phyloP scores from a whole-genome alignment of 306 rosid species.

The Acacia confusa region DNA sequence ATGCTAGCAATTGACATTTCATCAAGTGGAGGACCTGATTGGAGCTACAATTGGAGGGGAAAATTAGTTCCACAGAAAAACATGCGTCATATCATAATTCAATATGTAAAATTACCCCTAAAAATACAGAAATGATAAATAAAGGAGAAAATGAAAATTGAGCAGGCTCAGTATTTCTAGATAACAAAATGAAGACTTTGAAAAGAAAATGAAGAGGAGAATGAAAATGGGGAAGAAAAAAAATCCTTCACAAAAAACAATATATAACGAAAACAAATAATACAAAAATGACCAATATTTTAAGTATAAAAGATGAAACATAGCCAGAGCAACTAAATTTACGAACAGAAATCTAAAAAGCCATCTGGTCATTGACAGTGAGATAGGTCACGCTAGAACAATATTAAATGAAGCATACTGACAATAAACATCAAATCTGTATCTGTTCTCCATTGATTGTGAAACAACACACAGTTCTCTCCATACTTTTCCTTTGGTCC shows the following conservation, averaged over 20 bases:
- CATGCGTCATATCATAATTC: slow-evolving; percentile 4
- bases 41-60: slow-evolving; percentile 67
- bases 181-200: neutral
- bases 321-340: slow-evolving; percentile 23
- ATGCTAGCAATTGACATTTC: slow-evolving; percentile 92
- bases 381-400: neutral
- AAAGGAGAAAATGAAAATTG: neutral
- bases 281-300: neutral
- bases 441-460: neutral
- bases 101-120: neutral
- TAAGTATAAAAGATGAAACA: neutral
- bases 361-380: neutral
- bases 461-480: slow-evolving; percentile 8
- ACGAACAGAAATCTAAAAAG: neutral
- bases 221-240: neutral
- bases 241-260: neutral
- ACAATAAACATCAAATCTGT: neutral
- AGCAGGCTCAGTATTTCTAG: neutral
- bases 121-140: slow-evolving; percentile 6
- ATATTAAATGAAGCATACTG: neutral
- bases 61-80: slow-evolving; percentile 27
- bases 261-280: neutral
- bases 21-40: slow-evolving; percentile 91
- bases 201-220: neutral
- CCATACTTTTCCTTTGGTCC: slow-evolving; percentile 14